Evolutionary conservation across 225 moss, liverwort and hornwort genomes (phyloP).

Genomic region (Asterella californica): DNA sequence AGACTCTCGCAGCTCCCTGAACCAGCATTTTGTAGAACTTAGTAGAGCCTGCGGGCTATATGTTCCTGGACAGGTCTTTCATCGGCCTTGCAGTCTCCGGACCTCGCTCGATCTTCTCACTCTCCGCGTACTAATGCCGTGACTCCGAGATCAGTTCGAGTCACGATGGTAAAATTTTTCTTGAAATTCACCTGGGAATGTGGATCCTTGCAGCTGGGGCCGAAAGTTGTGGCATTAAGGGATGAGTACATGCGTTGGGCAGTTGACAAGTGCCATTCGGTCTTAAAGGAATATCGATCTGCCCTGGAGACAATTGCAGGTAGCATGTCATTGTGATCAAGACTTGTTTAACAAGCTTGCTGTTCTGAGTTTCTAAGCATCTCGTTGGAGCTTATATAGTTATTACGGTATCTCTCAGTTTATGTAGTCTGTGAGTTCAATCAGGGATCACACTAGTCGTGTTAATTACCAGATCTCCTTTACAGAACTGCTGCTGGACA

Average conservation of each 20-base stretch:
- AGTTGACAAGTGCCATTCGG: slow-evolving; percentile 79
- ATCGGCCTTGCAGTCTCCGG: neutral
- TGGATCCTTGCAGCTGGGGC: slow-evolving; percentile 55
- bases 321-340: slow-evolving; percentile 20
- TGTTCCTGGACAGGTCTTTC: neutral
- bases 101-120: neutral
- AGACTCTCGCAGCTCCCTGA: slow-evolving; percentile 20
- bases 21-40: neutral
- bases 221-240: slow-evolving; percentile 91
- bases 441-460: too few relatives aligned
- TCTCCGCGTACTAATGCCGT: neutral
- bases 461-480: neutral
- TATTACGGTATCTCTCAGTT: too few relatives aligned
- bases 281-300: slow-evolving; percentile 92
- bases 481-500: slow-evolving; percentile 83
- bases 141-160: neutral
- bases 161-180: neutral
- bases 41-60: neutral
- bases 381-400: too few relatives aligned
- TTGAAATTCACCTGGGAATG: too few relatives aligned
- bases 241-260: slow-evolving; percentile 98
- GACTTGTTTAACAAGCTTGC: neutral
- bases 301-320: slow-evolving; percentile 97
- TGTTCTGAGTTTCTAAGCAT: too few relatives aligned
- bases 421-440: too few relatives aligned